These are phyloP conservation scores for Naganishia albida DNA, from an alignment of 1,284 basidiomycete species.

Conservation along the genomic window DNA sequence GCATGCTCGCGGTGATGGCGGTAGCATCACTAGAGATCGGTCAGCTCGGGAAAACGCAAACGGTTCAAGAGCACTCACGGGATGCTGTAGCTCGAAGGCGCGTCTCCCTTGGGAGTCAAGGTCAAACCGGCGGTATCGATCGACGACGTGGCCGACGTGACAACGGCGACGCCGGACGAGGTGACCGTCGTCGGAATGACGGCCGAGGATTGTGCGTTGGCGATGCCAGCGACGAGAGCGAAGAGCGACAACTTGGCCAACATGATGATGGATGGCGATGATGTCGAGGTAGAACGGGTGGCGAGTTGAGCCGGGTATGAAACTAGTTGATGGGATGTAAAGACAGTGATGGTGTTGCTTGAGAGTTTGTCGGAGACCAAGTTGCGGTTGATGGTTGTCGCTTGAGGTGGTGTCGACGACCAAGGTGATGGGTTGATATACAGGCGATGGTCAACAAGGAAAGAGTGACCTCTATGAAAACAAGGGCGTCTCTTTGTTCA, in stretches of 20 bases:
- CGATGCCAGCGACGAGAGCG: conserved; percentile 29
- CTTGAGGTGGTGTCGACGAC: background rate
- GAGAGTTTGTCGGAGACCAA: too few relatives aligned
- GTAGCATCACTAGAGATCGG: conserved; percentile 51
- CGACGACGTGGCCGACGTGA: conserved; percentile 7
- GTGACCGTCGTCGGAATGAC: conserved; percentile 14
- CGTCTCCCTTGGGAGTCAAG: conserved; percentile 38
- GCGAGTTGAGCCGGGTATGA: conserved; percentile 15
- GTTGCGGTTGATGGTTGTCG: background rate
- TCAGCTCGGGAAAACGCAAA: background rate
- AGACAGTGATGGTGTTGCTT: conserved; percentile 15
- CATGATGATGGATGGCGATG: conserved; percentile 13
- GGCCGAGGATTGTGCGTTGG: conserved; percentile 27
- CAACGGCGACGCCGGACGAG: conserved; percentile 19
- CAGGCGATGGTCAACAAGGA: too few relatives aligned
- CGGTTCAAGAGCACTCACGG: conserved; percentile 42
- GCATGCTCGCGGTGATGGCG: conserved; percentile 69
- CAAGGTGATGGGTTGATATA: background rate
- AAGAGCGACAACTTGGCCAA: conserved; percentile 25
- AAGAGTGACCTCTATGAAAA: too few relatives aligned
- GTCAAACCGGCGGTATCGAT: conserved; percentile 39
- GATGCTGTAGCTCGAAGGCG: conserved; percentile 43
- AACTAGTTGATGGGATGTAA: conserved; percentile 7
- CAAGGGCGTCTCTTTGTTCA: too few relatives aligned
- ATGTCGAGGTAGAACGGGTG: background rate